Evolutionary conservation across 2,329 filamentous ascomycete species (phyloP), one percentile per base, ranked within the genome.

Genomic region (Apiospora marii): DNA sequence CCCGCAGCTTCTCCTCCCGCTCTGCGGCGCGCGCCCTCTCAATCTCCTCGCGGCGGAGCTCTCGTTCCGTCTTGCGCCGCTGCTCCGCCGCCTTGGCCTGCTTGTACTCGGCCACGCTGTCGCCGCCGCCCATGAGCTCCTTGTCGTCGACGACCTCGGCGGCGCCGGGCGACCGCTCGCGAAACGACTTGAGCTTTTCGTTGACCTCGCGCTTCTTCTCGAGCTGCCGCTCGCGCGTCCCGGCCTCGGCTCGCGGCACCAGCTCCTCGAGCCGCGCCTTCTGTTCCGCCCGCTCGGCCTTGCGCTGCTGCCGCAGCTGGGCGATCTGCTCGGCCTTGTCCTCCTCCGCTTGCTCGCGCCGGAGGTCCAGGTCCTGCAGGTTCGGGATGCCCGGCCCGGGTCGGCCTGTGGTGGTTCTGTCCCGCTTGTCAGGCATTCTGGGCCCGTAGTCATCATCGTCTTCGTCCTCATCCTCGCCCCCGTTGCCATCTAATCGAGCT

Each of bases 131-230:
- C 91, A 98, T 93, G 37, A 98, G 81, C 71, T 97, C 93, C 22
- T 85, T 85, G 16, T 97, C 95, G 0, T 88, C 87, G 27, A 70
- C 67, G 27, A 70, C 68, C 68, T 93, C 74, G 82, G 78, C 87
- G 0, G 82, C 85, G 71, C 81, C 85, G 0, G 92, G 90, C 16
- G 91, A 92, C 75, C 88, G 91, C 75, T 95, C 87, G 72, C 90
- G 84, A 79, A 97, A 98, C 14, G 89, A 88, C 37, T 91, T 89
- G 85, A 97, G 92, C 76, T 92, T 90, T 8, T 92, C 91, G 43
- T 93, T 92, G 6, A 89, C 85, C 74, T 93, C 92, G 46, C 88
- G 89, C 75, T 92, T 92, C 88, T 98, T 98, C 84, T 99, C 96
- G 0, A 98, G 87, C 78, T 91, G 90, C 14, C 96, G 91, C 83